Base-by-base conservation (phyloP, 495 filamentous ascomycete genomes). In the Melanomma pulvis-pyrius region DNA sequence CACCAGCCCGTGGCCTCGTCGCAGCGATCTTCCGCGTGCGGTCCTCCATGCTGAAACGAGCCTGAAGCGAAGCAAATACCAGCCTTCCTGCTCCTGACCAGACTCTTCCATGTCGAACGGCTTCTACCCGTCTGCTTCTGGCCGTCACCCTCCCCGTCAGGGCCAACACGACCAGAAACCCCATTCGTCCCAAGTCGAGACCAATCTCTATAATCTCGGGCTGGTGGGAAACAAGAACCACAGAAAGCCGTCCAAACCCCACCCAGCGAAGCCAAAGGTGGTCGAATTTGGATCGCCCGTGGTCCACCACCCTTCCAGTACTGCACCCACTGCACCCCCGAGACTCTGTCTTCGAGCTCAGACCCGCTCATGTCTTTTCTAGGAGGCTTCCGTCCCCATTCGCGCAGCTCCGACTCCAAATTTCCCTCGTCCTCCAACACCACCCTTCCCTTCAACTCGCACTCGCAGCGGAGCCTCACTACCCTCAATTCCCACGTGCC, bases 331-430 rank as follows among this genome's bases (percentile, higher is more conserved):
- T 52, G 12, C 65, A 17, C 28, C 29, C 13, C 47, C 48, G 32
- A 50, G 49, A 55, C 63, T n/a, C 34, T 57, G 58, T 69, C 54
- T 68, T 49, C 44, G 59, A 53, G 70, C 66, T 63, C 55, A 51
- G 66, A 69, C 66, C 65, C 39, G 59, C 70, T 72, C 70, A 72
- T 72, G 65, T 69, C 61, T 66, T 69, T 64, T 68, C 57, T 72
- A 58, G 54, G 51, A 69, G 70, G 70, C 54, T 41, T 72, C 25
- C 70, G 70, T 54, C 70, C 70, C n/a, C 57, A 59, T 46, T 72
- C 70, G 44, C 70, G 70, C 36, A 52, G 24, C 50, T 65, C 69
- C 41, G 28, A 69, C 19, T 41, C 19, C 36, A 60, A 67, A 56
- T 51, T 46, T 59, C 22, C 52, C 59, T 53, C 57, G 28, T 41